These are phyloP conservation scores for Endoconidiophora polonica DNA, from an alignment of 2,329 filamentous ascomycete species.

Conservation along the genomic window DNA sequence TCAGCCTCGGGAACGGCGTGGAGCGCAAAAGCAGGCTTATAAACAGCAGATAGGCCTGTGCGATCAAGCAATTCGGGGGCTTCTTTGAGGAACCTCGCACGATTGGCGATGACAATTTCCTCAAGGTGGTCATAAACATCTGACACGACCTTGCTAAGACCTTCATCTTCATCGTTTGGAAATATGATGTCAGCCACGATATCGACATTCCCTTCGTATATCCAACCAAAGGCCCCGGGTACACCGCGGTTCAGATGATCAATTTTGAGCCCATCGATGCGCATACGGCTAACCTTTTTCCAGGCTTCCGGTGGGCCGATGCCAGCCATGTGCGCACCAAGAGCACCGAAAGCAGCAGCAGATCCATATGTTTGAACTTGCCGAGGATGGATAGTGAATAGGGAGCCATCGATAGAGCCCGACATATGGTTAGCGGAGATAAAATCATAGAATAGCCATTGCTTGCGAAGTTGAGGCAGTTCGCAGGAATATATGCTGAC, in stretches of 20 bases:
- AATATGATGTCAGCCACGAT: constrained; percentile 94
- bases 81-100: constrained; percentile 18
- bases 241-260: constrained; percentile 91
- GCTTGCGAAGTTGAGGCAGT: constrained; percentile 78
- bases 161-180: constrained; percentile 71
- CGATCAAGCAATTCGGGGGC: constrained; percentile 11
- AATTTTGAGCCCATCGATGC: constrained; percentile 86
- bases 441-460: constrained; percentile 97
- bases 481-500: constrained; percentile 95
- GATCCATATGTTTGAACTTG: constrained; percentile 46
- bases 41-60: constrained; percentile 12
- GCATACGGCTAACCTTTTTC: constrained; percentile 89
- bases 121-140: constrained; percentile 95
- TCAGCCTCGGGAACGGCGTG: constrained; percentile 3
- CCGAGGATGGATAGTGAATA: constrained; percentile 92
- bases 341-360: constrained; percentile 8
- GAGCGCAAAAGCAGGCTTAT: constrained; percentile 10
- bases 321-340: constrained; percentile 23
- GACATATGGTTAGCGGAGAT: constrained; percentile 91
- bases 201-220: constrained; percentile 90
- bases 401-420: constrained; percentile 82
- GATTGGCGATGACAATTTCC: constrained; percentile 70
- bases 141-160: constrained; percentile 85
- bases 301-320: constrained; percentile 52
- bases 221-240: constrained; percentile 92